Percentiles rank a stretch among this genome's conserved stretches.
Evolutionary conservation across 176 grass and related monocot species (phyloP).

Genomic region (Musa beccarii): DNA sequence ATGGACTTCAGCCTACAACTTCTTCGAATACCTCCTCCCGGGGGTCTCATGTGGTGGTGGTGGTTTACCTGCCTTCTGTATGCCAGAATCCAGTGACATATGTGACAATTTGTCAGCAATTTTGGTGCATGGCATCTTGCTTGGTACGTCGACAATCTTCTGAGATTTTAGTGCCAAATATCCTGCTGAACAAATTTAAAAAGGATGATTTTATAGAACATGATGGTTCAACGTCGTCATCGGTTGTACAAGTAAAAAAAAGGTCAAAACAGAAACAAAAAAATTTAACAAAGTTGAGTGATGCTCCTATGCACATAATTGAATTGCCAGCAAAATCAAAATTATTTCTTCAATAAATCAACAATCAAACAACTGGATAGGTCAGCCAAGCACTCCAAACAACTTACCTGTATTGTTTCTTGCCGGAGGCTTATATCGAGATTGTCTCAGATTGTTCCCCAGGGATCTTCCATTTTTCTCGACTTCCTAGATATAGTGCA

Average conservation of each 20-base stretch:
- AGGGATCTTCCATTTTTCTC: constrained; percentile 45
- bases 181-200: constrained; percentile 25
- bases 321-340: no score
- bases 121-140: constrained; percentile 8
- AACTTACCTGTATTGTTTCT: constrained; percentile 69
- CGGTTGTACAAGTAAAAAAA: neutral
- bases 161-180: constrained; percentile 37
- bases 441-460: constrained; percentile 45
- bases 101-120: constrained; percentile 49
- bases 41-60: constrained; percentile 44
- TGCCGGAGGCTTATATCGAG: constrained; percentile 38
- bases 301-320: neutral
- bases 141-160: constrained; percentile 36
- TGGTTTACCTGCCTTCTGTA: constrained; percentile 30
- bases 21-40: constrained; percentile 52
- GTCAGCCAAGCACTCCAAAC: neutral
- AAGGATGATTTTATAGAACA: neutral
- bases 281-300: neutral
- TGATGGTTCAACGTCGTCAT: neutral
- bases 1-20: constrained; percentile 41
- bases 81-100: constrained; percentile 46
- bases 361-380: neutral
- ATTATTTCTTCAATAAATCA: no score
- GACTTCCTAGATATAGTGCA: constrained; percentile 17
- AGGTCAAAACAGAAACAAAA: neutral